Evolutionary conservation across 768 basidiomycete genomes (phyloP).

Genomic region (Nidularia sp.): DNA sequence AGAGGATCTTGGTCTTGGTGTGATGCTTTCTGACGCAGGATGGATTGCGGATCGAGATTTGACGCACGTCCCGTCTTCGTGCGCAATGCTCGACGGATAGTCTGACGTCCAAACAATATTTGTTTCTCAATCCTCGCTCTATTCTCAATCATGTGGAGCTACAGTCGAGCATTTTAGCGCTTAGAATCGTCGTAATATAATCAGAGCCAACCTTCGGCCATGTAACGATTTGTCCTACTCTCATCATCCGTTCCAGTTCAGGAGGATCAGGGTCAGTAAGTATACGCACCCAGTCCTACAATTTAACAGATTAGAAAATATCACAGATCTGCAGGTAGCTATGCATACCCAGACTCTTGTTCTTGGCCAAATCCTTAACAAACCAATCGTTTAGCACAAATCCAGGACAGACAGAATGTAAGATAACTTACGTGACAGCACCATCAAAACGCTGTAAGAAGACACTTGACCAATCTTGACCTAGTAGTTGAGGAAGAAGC

Average conservation of each 20-base stretch:
- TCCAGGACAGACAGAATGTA: too few relatives aligned
- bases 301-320: slow-evolving; percentile 1
- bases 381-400: too few relatives aligned
- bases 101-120: slow-evolving; percentile 74
- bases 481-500: slow-evolving; percentile 86
- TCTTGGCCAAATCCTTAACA: slow-evolving; percentile 74
- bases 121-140: slow-evolving; percentile 81
- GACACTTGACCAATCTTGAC: slow-evolving; percentile 94
- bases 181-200: background rate
- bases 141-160: slow-evolving; percentile 95
- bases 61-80: slow-evolving; percentile 14
- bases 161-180: slow-evolving; percentile 1
- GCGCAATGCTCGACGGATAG: slow-evolving; percentile 55
- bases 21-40: slow-evolving; percentile 11
- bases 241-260: slow-evolving; percentile 84
- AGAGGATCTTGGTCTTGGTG: slow-evolving; percentile 8
- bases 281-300: slow-evolving; percentile 78
- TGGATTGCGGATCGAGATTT: slow-evolving; percentile 14
- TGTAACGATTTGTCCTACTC: slow-evolving; percentile 85
- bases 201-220: slow-evolving; percentile 81
- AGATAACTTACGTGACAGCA: slow-evolving; percentile 68
- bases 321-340: slow-evolving; percentile 11
- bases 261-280: slow-evolving; percentile 78
- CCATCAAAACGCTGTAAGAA: slow-evolving; percentile 95
- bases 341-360: slow-evolving; percentile 61